Evolutionary conservation across 192 early-diverging fungal species (phyloP).

Genomic region (Gonapodya prolifera): DNA sequence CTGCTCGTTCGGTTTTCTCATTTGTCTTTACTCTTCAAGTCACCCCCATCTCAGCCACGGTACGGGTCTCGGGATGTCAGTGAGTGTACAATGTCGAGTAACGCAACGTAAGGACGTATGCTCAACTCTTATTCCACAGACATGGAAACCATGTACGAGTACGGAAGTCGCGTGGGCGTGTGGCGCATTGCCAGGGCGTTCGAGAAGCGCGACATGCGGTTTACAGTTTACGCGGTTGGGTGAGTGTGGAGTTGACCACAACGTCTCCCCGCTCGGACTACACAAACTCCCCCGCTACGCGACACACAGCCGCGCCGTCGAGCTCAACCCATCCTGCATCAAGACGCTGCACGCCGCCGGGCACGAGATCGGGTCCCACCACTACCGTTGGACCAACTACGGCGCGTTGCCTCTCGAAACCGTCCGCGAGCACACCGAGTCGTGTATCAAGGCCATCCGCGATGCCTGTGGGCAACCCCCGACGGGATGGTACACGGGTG

Average conservation of each 20-base stretch:
- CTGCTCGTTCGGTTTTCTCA: too few species aligned
- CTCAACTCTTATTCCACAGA: too few species aligned
- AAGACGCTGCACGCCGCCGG: slow-evolving; percentile 21
- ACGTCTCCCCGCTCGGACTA: too few species aligned
- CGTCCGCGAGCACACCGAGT: slow-evolving; percentile 22
- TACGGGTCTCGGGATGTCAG: not conserved
- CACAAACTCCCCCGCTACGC: too few species aligned
- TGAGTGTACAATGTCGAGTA: too few species aligned
- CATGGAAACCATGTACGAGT: slow-evolving; percentile 31
- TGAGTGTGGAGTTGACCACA: too few species aligned
- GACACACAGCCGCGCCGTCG: slow-evolving; percentile 33
- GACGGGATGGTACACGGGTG: slow-evolving; percentile 34
- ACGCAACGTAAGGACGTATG: too few species aligned
- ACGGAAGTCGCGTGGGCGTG: slow-evolving; percentile 33
- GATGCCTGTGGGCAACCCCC: slow-evolving; percentile 22
- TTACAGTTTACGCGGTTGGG: slow-evolving; percentile 38
- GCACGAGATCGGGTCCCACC: slow-evolving; percentile 35
- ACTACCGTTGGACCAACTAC: slow-evolving; percentile 21
- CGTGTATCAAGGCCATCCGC: slow-evolving; percentile 19
- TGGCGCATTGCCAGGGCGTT: slow-evolving; percentile 29
- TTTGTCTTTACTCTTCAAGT: slow-evolving; percentile 36
- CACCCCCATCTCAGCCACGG: slow-evolving; percentile 13
- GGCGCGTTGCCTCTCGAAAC: slow-evolving; percentile 6
- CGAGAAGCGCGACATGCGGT: slow-evolving; percentile 14
- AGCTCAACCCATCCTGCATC: slow-evolving; percentile 23